A percentile compares a stretch with the other conserved stretches of the same genome.
Conservation (phyloP, 257 asterid genomes). For the Penstemon eatonii region DNA sequence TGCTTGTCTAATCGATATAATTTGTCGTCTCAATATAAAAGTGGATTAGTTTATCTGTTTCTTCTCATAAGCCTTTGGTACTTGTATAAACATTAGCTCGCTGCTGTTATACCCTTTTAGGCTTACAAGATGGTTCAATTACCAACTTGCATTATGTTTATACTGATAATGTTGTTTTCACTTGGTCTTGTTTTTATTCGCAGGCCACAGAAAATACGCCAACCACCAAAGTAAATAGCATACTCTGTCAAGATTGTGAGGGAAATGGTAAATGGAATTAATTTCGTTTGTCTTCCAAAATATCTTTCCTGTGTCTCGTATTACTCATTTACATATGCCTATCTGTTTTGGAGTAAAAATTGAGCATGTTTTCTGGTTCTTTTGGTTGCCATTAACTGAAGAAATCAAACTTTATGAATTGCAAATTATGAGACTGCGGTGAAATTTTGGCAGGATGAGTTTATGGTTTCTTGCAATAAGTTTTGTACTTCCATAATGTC, state of each 20-base stretch:
- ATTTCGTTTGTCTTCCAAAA: not conserved
- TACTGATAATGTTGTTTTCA: constrained; percentile 8
- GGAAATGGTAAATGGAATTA: constrained; percentile 48
- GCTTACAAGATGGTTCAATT: not conserved
- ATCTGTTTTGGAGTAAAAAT: not conserved
- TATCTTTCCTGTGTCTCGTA: not conserved
- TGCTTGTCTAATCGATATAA: no score
- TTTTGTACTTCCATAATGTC: not conserved
- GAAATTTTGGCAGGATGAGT: not conserved
- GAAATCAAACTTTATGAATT: not conserved
- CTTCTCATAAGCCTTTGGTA: constrained; percentile 5
- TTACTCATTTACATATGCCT: no score
- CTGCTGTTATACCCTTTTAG: not conserved
- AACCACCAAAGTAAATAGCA: constrained; percentile 39
- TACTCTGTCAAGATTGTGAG: constrained; percentile 53
- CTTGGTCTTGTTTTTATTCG: constrained; percentile 18
- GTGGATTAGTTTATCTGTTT: not conserved
- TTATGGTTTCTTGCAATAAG: not conserved
- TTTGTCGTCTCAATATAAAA: no score
- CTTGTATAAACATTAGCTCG: not conserved
- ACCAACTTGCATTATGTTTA: not conserved
- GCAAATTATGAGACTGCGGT: not conserved
- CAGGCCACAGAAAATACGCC: constrained; percentile 42
- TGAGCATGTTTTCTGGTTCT: not conserved
- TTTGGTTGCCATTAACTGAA: not conserved